phyloP scores from a whole-genome alignment of 1,284 basidiomycete genomes.

The Moniliella sp. region DNA sequence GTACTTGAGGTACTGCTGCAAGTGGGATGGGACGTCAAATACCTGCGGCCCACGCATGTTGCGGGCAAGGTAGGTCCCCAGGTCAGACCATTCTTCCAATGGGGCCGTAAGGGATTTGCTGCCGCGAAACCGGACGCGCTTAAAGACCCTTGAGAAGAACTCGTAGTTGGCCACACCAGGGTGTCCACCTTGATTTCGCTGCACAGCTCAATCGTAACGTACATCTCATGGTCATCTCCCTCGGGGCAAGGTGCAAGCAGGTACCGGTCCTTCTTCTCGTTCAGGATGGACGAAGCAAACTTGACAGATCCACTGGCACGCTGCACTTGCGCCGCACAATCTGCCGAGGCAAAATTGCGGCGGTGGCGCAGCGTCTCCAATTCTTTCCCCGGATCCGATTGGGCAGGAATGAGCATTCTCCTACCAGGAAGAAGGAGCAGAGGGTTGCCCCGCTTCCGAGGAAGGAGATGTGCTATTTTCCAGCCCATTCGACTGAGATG shows the following conservation, averaged over 20 bases:
- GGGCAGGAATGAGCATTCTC: no score
- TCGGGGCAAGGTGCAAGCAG: slow-evolving; percentile 77
- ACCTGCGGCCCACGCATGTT: slow-evolving; percentile 78
- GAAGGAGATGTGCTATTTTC: no score
- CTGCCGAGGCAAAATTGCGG: slow-evolving; percentile 79
- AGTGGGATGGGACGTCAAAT: slow-evolving; percentile 6
- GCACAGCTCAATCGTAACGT: slow-evolving; percentile 82
- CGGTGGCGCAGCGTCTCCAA: slow-evolving; percentile 21
- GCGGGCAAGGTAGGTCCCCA: slow-evolving; percentile 58
- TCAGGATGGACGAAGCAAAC: slow-evolving; percentile 60
- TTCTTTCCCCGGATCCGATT: slow-evolving; percentile 9
- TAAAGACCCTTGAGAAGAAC: slow-evolving; percentile 91
- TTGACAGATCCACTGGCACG: slow-evolving; percentile 60
- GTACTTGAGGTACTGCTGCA: slow-evolving; percentile 42
- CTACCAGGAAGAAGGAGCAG: no score
- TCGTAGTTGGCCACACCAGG: slow-evolving; percentile 88
- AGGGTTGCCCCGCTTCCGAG: no score
- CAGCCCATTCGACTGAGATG: no score
- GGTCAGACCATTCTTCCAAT: slow-evolving; percentile 41
- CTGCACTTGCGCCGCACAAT: slow-evolving; percentile 81
- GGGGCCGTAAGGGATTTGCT: slow-evolving; percentile 54
- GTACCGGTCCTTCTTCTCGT: slow-evolving; percentile 75
- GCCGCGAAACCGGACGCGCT: slow-evolving; percentile 66
- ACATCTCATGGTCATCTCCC: slow-evolving; percentile 41
- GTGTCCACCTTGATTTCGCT: slow-evolving; percentile 91